Percentiles rank a stretch among this genome's conserved stretches.
phyloP scores from a whole-genome alignment of 768 basidiomycete species.

The Leucogyrophana mollusca region DNA sequence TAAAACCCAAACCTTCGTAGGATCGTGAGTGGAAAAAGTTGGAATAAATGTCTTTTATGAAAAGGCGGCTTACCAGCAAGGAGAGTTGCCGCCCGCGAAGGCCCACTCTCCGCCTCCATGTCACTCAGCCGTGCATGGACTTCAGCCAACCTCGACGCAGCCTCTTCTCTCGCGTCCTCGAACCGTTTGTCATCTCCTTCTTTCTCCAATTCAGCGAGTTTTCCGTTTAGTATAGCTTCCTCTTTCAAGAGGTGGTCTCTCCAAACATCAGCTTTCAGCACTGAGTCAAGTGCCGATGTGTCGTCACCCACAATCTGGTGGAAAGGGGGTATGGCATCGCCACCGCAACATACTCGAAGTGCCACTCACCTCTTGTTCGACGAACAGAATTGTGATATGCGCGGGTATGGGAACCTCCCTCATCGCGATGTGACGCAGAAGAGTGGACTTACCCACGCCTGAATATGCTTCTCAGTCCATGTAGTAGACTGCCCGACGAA shows the following conservation, averaged over 20 bases:
- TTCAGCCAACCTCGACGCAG: conserved; percentile 78
- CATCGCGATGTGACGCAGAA: conserved; percentile 91
- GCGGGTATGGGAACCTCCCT: conserved; percentile 92
- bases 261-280: conserved; percentile 99
- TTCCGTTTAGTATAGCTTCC: conserved; percentile 71
- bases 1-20: conserved; percentile 80
- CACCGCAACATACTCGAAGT: neutral
- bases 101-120: conserved; percentile 97
- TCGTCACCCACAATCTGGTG: conserved; percentile 88
- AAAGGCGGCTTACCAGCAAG: conserved; percentile 65
- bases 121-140: conserved; percentile 91
- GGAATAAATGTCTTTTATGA: neutral
- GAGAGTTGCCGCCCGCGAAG: conserved; percentile 87
- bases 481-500: neutral
- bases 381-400: conserved; percentile 96
- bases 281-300: conserved; percentile 87
- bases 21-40: neutral
- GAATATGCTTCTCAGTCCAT: neutral
- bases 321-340: neutral
- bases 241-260: conserved; percentile 89
- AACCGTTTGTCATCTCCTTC: conserved; percentile 78
- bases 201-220: conserved; percentile 67
- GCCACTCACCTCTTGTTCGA: conserved; percentile 88
- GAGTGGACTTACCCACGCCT: conserved; percentile 96
- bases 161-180: conserved; percentile 84